Base-by-base conservation (phyloP, 2,329 filamentous ascomycete genomes). In the Epichloe hybrida region DNA sequence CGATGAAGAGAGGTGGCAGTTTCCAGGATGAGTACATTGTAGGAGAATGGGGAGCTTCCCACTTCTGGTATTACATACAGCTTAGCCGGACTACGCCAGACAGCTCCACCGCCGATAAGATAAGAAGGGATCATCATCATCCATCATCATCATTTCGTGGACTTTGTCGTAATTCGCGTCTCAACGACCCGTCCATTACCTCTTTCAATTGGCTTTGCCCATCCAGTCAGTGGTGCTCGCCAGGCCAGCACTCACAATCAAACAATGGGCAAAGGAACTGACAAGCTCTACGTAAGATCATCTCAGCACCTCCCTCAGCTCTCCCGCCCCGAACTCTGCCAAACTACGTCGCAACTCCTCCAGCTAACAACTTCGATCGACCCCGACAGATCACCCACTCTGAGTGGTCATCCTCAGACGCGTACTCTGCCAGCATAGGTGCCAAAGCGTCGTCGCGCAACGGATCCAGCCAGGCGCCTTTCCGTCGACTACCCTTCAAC, bases 401-500 rank as follows among this genome's bases (percentile, higher is more conserved):
- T 39, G 93, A 98, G 75, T 98, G 93, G 93, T 84, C 88, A 7
- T 95, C 89, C 5, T 81, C 84, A 46, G 90, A 96, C 67, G 83
- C 88, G 53, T 96, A 87, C 69, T 86, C 86, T 35, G 88, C 89
- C 57, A 90, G 83, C 64, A 83, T 78, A 31, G 86, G 86, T 59
- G 76, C 83, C 51, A 81, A 81, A 59, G 79, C 84, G 51, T 66
- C 77, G 64, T 67, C 75, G 66, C 66, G 75, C 46, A 69, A 69
- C 21, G 78, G 80, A 56, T 58, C 58, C 45, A 49, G 53, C 31
- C 59, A 54, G 49, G 76, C 79, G 46, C 77, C 79, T 38, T 97
- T 97, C 73, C 88, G 85, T 62, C 85, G 88, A 44, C 79, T 98
- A 1, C 93, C 94, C 34, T 98, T 94, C 79, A 97, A 96, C 75